Conservation (phyloP, 768 basidiomycete species). For the Lentinus tigrinus region DNA sequence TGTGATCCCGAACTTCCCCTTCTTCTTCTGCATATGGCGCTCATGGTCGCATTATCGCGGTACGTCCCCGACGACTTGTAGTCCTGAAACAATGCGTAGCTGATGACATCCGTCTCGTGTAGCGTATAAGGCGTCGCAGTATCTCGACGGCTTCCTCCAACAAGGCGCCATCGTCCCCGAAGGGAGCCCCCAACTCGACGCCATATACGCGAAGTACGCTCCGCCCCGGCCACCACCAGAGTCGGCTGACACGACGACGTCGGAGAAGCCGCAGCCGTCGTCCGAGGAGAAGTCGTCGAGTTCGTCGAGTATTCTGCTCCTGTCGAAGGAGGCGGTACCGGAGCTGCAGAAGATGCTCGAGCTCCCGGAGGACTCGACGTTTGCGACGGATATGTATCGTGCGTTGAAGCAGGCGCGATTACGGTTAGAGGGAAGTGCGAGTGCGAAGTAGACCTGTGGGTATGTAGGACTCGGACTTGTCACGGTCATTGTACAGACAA, state of each 20-base stretch:
- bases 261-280: slow-evolving; percentile 3
- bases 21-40: slow-evolving; percentile 84
- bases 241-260: background rate
- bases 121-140: slow-evolving; percentile 73
- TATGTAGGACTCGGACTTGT: background rate
- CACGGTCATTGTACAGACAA: too few species aligned
- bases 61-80: slow-evolving; percentile 25
- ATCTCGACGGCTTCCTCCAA: slow-evolving; percentile 60
- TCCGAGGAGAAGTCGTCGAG: background rate
- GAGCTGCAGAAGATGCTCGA: slow-evolving; percentile 45
- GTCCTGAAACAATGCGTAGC: background rate
- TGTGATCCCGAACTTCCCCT: slow-evolving; percentile 78
- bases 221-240: slow-evolving; percentile 16
- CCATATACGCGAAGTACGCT: slow-evolving; percentile 44
- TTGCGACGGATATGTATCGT: slow-evolving; percentile 52
- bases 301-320: slow-evolving; percentile 36
- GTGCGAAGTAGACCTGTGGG: too few species aligned
- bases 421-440: slow-evolving; percentile 24
- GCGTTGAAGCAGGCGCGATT: slow-evolving; percentile 59
- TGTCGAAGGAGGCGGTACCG: slow-evolving; percentile 55
- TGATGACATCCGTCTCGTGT: background rate
- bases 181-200: slow-evolving; percentile 53
- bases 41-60: slow-evolving; percentile 85
- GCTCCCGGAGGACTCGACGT: slow-evolving; percentile 40
- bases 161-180: slow-evolving; percentile 55